phyloP scores from a whole-genome alignment of 2,329 filamentous ascomycete species.

The Trichoderma sp. region DNA sequence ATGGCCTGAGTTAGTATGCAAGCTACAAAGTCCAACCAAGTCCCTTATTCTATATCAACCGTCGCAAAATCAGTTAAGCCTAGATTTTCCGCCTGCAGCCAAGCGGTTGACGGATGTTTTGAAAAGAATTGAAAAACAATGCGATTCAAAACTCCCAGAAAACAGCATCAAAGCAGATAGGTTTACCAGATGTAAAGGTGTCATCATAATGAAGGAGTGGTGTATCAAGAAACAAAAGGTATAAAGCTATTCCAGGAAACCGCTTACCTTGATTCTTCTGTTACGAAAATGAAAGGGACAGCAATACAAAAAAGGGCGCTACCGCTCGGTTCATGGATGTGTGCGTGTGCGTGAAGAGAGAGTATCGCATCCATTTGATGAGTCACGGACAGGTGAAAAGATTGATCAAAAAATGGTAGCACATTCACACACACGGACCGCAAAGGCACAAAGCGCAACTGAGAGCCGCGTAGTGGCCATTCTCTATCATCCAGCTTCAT shows the following conservation, averaged over 20 bases:
- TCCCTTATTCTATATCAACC: background rate
- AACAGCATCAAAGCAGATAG: slow-evolving; percentile 41
- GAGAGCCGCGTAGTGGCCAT: background rate
- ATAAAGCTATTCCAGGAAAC: background rate
- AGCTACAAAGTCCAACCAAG: background rate
- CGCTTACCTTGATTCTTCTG: slow-evolving; percentile 4
- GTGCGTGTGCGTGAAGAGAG: background rate
- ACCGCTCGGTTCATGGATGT: background rate
- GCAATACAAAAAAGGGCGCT: background rate
- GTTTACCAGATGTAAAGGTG: slow-evolving; percentile 49
- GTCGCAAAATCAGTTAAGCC: slow-evolving; percentile 29
- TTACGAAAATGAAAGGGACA: too few relatives aligned
- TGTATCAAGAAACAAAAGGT: background rate
- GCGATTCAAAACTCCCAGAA: slow-evolving; percentile 30
- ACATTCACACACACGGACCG: background rate
- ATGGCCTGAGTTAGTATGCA: slow-evolving; percentile 3
- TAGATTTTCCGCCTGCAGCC: slow-evolving; percentile 37
- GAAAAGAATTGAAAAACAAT: background rate
- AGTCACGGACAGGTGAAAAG: background rate
- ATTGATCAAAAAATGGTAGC: background rate
- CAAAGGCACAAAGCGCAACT: background rate
- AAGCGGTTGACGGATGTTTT: slow-evolving; percentile 35
- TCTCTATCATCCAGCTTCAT: background rate
- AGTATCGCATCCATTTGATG: background rate
- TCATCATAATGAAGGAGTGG: slow-evolving; percentile 40